Evolutionary conservation across 768 basidiomycete species (phyloP).

Genomic region (Pisolithus albus): DNA sequence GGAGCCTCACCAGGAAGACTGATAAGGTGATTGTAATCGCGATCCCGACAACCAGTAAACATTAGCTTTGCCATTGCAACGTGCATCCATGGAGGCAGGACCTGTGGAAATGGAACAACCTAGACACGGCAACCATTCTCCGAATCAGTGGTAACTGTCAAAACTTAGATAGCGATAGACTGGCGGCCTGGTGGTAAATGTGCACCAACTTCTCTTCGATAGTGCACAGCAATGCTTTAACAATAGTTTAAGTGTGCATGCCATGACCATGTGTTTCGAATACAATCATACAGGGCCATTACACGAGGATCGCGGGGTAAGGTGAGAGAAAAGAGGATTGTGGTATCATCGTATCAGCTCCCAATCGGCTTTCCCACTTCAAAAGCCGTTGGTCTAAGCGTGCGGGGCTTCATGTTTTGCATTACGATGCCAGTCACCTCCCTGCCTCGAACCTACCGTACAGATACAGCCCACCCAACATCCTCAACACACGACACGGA

Average conservation of each 20-base stretch:
- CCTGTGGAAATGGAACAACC: too few relatives aligned
- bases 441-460: conserved; percentile 12
- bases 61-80: too few relatives aligned
- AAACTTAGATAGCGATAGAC: too few relatives aligned
- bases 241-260: neutral
- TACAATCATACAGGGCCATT: neutral
- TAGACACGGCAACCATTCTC: too few relatives aligned
- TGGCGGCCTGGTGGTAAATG: too few relatives aligned
- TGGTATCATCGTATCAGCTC: conserved; percentile 61
- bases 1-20: too few relatives aligned
- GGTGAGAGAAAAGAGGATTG: conserved; percentile 10
- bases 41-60: too few relatives aligned
- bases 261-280: neutral
- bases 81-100: too few relatives aligned
- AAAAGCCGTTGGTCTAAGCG: conserved; percentile 92
- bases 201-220: too few relatives aligned
- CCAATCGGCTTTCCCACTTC: conserved; percentile 73
- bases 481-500: neutral
- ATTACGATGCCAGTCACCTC: conserved; percentile 43
- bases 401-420: conserved; percentile 97
- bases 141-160: too few relatives aligned
- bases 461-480: conserved; percentile 6
- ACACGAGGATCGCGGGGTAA: neutral
- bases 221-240: too few relatives aligned
- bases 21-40: too few relatives aligned